Base-by-base conservation (phyloP, 495 filamentous ascomycete genomes). In the Aspergillus incahuasiensis region DNA sequence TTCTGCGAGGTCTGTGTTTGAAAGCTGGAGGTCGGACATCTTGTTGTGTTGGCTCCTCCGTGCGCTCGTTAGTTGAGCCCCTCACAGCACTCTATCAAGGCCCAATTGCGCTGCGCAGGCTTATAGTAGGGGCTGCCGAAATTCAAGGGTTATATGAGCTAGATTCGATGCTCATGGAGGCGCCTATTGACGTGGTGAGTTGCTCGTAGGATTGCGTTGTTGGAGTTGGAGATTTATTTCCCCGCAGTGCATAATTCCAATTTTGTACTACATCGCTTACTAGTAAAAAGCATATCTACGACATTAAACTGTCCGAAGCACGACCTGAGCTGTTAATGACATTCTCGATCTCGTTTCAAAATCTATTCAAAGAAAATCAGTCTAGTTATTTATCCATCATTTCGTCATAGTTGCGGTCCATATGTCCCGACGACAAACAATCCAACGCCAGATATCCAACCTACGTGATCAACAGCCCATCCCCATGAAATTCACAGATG, bases 1-100 rank as follows among this genome's bases (percentile, higher is more conserved):
- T 72, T 97, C 89, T 38, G 65, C 66, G 20, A 96, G 83, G 32
- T 92, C 89, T 48, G 58, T 57, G 32, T 77, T 91, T 75, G 54
- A 45, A 8, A 72, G 50, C 2, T 28, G 39, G 56, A 20, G 19
- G 68, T 63, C 39, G 22, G 58, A 50, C 57, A 60, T 63, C 19
- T 51, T 57, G 5, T 16, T 11, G 24, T 15, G 45, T 35, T 41
- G 53, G 8, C 4, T 28, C 25, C 25, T n/a, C n/a, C n/a, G n/a
- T n/a, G n/a, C n/a, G n/a, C n/a, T n/a, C n/a, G n/a, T n/a, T n/a
- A 12, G 22, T 19, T 22, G 48, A 24, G 48, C 48, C 38, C n/a
- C 18, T 40, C 5, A 12, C 15, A 40, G 38, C 15, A 6, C 38
- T 18, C 34, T 40, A 18, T 40, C 18, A n/a, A 6, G 12, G n/a